phyloP scores from a whole-genome alignment of 257 asterid genomes.

The Solanum appendiculatum region DNA sequence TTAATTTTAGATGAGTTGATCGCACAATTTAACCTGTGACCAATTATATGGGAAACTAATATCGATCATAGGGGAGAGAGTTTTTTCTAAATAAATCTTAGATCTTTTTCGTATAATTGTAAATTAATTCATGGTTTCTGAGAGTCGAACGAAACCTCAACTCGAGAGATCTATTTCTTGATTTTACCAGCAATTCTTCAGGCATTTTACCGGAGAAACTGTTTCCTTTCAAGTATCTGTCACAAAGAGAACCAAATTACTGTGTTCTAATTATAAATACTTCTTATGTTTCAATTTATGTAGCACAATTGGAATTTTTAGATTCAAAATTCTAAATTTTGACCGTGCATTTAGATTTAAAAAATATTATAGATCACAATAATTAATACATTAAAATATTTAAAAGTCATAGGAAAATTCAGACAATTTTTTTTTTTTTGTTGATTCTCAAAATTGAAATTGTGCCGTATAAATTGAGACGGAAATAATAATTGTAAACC shows the following conservation, averaged over 20 bases:
- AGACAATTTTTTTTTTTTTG: too few relatives aligned
- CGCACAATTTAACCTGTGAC: background rate
- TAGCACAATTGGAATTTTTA: background rate
- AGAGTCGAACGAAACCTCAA: background rate
- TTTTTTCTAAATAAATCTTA: background rate
- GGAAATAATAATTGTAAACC: too few relatives aligned
- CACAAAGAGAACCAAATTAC: background rate
- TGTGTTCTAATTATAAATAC: background rate
- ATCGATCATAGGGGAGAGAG: too few relatives aligned
- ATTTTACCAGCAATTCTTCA: background rate
- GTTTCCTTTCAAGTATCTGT: constrained; percentile 10
- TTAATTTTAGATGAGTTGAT: background rate
- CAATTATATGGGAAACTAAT: background rate
- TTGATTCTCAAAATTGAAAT: too few relatives aligned
- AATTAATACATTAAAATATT: too few relatives aligned
- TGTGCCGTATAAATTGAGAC: background rate
- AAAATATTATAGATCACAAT: too few relatives aligned
- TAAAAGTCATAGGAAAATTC: too few relatives aligned
- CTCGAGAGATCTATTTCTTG: background rate
- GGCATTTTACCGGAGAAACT: constrained; percentile 1
- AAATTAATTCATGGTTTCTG: background rate
- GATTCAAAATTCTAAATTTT: too few relatives aligned
- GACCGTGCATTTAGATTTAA: background rate
- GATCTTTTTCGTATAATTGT: background rate
- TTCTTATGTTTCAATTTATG: too few relatives aligned